Percentiles rank a stretch among this genome's conserved stretches.
Evolutionary conservation across 2,329 filamentous ascomycete species (phyloP).

Genomic region (Fusarium austroafricanum): DNA sequence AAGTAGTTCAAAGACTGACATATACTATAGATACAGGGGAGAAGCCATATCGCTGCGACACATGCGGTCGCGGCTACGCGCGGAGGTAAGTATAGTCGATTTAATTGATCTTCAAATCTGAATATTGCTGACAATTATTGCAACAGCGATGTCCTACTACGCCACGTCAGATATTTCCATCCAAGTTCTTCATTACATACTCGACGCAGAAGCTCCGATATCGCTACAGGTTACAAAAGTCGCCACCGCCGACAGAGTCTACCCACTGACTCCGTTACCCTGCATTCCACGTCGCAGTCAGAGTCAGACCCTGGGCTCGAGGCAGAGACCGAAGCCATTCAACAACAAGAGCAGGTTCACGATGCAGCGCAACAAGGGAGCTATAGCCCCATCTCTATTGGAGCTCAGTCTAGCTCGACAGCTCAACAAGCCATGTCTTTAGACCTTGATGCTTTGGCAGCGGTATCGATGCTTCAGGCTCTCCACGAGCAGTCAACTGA

Average conservation of each 20-base stretch:
- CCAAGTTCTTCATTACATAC: neutral
- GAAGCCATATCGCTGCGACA: constrained; percentile 27
- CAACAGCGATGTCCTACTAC: constrained; percentile 1
- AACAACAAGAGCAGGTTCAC: neutral
- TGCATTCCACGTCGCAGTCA: neutral
- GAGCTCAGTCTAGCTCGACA: neutral
- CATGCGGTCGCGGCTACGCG: constrained; percentile 2
- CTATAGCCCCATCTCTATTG: accelerated
- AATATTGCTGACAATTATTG: neutral
- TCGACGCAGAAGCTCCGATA: neutral
- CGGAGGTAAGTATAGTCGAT: neutral
- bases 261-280: neutral
- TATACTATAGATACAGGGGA: constrained; percentile 26
- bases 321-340: neutral
- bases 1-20: neutral
- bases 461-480: neutral
- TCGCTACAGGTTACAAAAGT: neutral
- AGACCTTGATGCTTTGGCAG: neutral
- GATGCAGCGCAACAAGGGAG: neutral
- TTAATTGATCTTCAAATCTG: no score
- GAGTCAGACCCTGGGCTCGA: neutral
- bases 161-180: constrained; percentile 3
- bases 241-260: neutral
- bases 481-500: neutral
- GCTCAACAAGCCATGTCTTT: neutral